Evolutionary conservation across 2,329 filamentous ascomycete species (phyloP).

Genomic region (Botryotinia calthae): DNA sequence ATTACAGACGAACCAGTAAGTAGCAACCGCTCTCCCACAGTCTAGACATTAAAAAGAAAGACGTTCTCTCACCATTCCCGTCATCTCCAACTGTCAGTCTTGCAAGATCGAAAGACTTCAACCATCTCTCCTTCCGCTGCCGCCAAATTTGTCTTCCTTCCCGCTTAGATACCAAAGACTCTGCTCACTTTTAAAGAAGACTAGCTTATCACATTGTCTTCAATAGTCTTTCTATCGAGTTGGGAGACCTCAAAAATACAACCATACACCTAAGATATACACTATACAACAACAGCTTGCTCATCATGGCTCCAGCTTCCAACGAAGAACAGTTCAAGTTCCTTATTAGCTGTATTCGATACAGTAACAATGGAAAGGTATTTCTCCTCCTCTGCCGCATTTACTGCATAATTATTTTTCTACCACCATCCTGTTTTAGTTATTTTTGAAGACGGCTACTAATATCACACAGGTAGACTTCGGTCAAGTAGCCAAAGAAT

Average conservation of each 20-base stretch:
- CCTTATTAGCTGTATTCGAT: slow-evolving; percentile 62
- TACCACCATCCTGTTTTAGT: accelerated
- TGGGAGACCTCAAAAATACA: neutral
- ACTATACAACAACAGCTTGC: neutral
- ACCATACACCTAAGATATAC: neutral
- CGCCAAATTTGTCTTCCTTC: neutral
- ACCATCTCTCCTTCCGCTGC: neutral
- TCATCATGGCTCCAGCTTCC: slow-evolving; percentile 49
- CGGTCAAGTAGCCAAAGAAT: slow-evolving; percentile 60
- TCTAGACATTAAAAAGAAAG: slow-evolving; percentile 27
- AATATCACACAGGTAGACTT: slow-evolving; percentile 57
- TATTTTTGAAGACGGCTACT: neutral
- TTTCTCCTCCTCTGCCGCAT: slow-evolving; percentile 23
- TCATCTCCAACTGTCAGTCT: slow-evolving; percentile 20
- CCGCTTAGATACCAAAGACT: neutral
- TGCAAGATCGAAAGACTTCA: slow-evolving; percentile 18
- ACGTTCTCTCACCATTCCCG: slow-evolving; percentile 23
- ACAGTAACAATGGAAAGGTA: slow-evolving; percentile 60
- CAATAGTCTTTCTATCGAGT: neutral
- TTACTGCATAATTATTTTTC: neutral
- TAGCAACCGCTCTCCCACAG: slow-evolving; percentile 14
- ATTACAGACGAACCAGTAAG: slow-evolving; percentile 28
- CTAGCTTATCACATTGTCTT: neutral
- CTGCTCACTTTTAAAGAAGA: neutral
- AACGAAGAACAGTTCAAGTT: slow-evolving; percentile 63